Evolutionary conservation across 768 basidiomycete genomes (phyloP).

Genomic region (Leucocoprinus leucothites): DNA sequence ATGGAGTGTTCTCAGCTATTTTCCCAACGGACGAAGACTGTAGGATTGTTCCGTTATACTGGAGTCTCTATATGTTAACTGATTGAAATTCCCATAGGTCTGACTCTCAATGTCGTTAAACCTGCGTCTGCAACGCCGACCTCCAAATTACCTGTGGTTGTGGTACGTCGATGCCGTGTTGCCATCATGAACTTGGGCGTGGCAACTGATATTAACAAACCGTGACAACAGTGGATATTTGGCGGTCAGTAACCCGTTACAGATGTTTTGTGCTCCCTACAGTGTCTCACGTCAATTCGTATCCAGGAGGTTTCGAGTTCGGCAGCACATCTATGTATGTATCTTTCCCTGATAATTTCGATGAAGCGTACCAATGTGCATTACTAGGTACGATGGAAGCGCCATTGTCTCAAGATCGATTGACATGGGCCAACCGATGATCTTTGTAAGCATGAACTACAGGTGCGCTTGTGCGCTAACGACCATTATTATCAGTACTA

Average conservation of each 20-base stretch:
- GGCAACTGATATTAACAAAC: not conserved
- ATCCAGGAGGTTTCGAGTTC: slow-evolving; percentile 40
- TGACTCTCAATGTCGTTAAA: slow-evolving; percentile 50
- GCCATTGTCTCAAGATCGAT: slow-evolving; percentile 43
- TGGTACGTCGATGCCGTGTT: slow-evolving; percentile 30
- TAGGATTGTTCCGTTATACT: slow-evolving; percentile 20
- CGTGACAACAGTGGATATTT: slow-evolving; percentile 42
- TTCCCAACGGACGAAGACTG: slow-evolving; percentile 44
- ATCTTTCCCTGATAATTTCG: not conserved
- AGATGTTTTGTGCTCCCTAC: not conserved
- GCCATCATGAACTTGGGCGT: not conserved
- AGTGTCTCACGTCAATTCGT: not conserved
- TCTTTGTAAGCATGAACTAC: slow-evolving; percentile 58
- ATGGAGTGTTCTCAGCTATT: slow-evolving; percentile 24
- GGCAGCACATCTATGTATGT: slow-evolving; percentile 33
- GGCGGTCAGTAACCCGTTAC: slow-evolving; percentile 30
- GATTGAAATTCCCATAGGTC: slow-evolving; percentile 26
- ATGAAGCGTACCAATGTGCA: not conserved
- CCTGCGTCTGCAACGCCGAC: slow-evolving; percentile 36
- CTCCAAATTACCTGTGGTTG: slow-evolving; percentile 51
- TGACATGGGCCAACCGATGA: slow-evolving; percentile 36
- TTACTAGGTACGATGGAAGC: slow-evolving; percentile 38
- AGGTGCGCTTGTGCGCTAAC: slow-evolving; percentile 17
- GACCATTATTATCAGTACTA: not conserved
- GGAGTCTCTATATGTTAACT: not conserved